Conservation (phyloP, 176 grass and related monocot species). For the Musa troglodytarum region DNA sequence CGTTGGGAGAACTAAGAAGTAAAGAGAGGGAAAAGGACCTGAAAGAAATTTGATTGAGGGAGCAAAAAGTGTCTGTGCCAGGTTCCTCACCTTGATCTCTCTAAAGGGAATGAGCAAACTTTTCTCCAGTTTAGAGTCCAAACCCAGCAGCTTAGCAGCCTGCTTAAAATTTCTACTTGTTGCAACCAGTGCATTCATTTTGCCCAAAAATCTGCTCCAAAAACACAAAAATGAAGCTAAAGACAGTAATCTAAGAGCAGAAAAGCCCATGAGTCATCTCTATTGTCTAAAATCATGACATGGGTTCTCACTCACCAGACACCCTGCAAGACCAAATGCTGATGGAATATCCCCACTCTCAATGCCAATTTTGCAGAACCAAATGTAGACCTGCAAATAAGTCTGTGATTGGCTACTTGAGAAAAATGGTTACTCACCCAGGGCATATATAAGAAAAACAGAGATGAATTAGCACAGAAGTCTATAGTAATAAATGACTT, state of each 20-base stretch:
- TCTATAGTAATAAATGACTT: not conserved
- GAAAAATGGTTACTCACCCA: not conserved
- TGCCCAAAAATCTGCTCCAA: not conserved
- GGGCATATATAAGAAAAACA: not conserved
- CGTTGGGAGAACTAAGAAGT: not conserved
- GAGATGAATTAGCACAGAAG: not conserved
- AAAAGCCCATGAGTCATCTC: not conserved
- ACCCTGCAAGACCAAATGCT: not conserved
- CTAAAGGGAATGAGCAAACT: slow-evolving; percentile 23
- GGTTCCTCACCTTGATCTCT: slow-evolving; percentile 11
- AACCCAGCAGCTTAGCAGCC: slow-evolving; percentile 21
- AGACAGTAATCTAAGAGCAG: not conserved
- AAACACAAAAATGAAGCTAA: not conserved
- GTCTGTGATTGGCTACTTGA: not conserved
- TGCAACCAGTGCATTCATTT: slow-evolving; percentile 15
- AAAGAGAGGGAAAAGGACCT: not conserved
- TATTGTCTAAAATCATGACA: not conserved
- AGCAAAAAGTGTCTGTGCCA: not conserved
- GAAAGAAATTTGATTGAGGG: not conserved
- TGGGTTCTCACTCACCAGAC: slow-evolving; percentile 4
- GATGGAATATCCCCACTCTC: not conserved
- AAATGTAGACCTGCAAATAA: not conserved
- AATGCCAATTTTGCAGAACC: not conserved
- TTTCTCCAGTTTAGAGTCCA: slow-evolving; percentile 22
- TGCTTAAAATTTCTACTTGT: slow-evolving; percentile 22